Evolutionary conservation across 2,329 filamentous ascomycete genomes (phyloP).

Genomic region (Calonectria pseudoreteaudii): DNA sequence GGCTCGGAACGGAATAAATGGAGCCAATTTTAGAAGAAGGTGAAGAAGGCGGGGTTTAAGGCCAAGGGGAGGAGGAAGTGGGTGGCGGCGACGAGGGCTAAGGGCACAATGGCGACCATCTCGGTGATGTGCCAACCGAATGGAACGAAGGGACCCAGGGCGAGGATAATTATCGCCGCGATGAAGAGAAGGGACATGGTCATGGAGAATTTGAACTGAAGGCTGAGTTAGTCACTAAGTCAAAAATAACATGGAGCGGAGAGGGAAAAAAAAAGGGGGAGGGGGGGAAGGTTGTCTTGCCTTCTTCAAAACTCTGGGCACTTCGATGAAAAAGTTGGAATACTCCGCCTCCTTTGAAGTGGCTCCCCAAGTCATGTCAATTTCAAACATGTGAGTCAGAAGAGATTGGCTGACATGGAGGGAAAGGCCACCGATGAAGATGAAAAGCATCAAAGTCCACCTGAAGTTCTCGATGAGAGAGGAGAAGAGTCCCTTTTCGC

Average conservation of each 20-base stretch:
- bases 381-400: constrained; percentile 84
- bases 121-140: constrained; percentile 75
- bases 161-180: constrained; percentile 72
- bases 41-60: constrained; percentile 84
- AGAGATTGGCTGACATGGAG: constrained; percentile 86
- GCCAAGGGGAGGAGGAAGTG: constrained; percentile 80
- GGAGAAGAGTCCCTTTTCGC: constrained; percentile 70
- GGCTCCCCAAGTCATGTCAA: constrained; percentile 88
- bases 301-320: constrained; percentile 81
- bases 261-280: constrained; percentile 34
- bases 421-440: constrained; percentile 86
- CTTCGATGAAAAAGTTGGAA: constrained; percentile 87
- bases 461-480: constrained; percentile 75
- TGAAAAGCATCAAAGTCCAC: constrained; percentile 79
- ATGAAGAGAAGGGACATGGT: constrained; percentile 70
- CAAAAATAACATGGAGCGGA: background rate
- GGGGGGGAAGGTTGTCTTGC: constrained; percentile 65
- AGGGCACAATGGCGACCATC: constrained; percentile 81
- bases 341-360: constrained; percentile 86
- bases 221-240: constrained; percentile 31
- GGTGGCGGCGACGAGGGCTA: constrained; percentile 76
- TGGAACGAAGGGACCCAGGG: constrained; percentile 72
- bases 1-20: background rate
- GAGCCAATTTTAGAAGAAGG: constrained; percentile 57
- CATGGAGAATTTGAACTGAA: constrained; percentile 79